phyloP scores from a whole-genome alignment of 257 asterid genomes.

The Gynochthodes officinalis region DNA sequence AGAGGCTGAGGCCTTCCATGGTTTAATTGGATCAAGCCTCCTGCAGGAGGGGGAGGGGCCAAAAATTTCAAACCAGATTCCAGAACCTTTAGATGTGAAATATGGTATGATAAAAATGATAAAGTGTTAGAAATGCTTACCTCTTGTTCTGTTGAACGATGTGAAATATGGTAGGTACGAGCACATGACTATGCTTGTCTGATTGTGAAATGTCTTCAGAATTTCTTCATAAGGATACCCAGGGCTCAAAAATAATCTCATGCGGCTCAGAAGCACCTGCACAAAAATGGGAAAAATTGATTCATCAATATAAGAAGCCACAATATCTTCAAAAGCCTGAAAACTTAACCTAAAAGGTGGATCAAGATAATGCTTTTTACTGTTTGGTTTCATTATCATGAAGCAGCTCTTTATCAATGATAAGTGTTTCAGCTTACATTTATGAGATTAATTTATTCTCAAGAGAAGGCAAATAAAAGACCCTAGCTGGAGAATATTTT shows the following conservation, averaged over 20 bases:
- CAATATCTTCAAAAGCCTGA: neutral
- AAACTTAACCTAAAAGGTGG: neutral
- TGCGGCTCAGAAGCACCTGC: conserved; percentile 86
- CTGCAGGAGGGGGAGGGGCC: conserved; percentile 32
- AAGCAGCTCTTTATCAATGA: neutral
- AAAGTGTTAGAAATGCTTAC: conserved; percentile 22
- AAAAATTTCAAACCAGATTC: conserved; percentile 2
- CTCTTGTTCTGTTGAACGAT: conserved; percentile 83
- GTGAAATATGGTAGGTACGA: conserved; percentile 79
- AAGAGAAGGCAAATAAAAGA: too few relatives aligned
- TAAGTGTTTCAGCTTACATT: too few relatives aligned
- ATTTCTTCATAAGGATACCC: conserved; percentile 97
- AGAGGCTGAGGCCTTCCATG: conserved; percentile 97
- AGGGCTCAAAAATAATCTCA: conserved; percentile 86
- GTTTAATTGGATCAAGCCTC: conserved; percentile 84
- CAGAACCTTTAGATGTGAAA: neutral
- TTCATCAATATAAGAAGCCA: conserved; percentile 5
- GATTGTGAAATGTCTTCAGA: conserved; percentile 83
- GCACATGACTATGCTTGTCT: conserved; percentile 89
- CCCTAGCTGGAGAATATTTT: too few relatives aligned
- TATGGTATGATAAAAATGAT: neutral
- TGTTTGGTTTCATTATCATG: neutral
- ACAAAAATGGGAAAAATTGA: conserved; percentile 12
- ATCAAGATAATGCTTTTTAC: neutral
- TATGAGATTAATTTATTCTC: too few relatives aligned